These are phyloP conservation scores for Jasminum sambac DNA, from an alignment of 257 asterid species.

Conservation along the genomic window DNA sequence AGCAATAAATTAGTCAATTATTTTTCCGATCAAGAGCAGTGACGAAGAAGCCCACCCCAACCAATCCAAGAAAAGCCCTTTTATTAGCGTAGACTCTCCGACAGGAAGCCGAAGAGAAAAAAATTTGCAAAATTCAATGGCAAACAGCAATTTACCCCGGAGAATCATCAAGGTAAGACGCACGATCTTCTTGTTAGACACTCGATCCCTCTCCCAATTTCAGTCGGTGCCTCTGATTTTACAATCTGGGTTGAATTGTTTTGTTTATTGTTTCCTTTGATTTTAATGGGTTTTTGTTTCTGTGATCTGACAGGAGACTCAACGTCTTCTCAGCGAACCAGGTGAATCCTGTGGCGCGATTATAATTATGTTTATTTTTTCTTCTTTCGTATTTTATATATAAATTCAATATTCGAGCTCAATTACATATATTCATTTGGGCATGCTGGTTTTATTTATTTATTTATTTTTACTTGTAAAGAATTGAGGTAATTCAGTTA, in stretches of 20 bases:
- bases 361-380: background rate
- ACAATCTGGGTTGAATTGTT: constrained; percentile 14
- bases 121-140: constrained; percentile 39
- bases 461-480: background rate
- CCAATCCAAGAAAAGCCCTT: background rate
- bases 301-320: constrained; percentile 72
- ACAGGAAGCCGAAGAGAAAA: constrained; percentile 11
- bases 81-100: constrained; percentile 32
- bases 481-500: background rate
- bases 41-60: background rate
- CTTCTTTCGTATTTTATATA: background rate
- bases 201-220: constrained; percentile 50
- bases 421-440: background rate
- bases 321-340: constrained; percentile 98
- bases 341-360: constrained; percentile 40
- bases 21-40: background rate
- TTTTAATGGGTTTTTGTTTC: constrained; percentile 9
- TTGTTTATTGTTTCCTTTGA: constrained; percentile 1
- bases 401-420: constrained; percentile 14
- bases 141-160: constrained; percentile 61
- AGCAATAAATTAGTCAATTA: background rate
- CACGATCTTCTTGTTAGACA: constrained; percentile 45
- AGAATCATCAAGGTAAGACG: constrained; percentile 68
- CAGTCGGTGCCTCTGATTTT: constrained; percentile 29
- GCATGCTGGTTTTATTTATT: background rate